Base-by-base conservation (phyloP, 2,329 filamentous ascomycete genomes). In the Alternaria triticimaculans region DNA sequence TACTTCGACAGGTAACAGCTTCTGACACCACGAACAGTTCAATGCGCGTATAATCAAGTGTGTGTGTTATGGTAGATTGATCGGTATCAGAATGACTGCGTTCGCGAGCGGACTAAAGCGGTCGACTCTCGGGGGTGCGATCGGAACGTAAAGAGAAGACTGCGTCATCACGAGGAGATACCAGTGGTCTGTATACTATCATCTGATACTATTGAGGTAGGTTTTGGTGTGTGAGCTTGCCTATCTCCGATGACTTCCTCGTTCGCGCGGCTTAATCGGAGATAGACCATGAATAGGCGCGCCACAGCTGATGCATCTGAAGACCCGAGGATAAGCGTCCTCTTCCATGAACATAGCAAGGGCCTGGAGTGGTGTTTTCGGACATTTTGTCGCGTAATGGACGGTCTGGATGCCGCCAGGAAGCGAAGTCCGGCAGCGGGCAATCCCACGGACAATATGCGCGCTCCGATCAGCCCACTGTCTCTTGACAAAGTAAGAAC, bases 351-450 rank as follows among this genome's bases (percentile, higher is more conserved):
- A 21, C 10, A 18, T 53, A 6, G 37, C 10, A 15, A 44, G 18
- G 30, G 49, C 18, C 20, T 51, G 8, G 2, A 30, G 2, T 11
- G 14, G 10, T 37, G 28, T 33, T 6, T 41, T n/a, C 2, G 37
- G 20, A 18, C 3, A n/a, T 2, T 2, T 6, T 15, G 33, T 30
- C 26, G 21, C n/a, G 57, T 28, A 15, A 54, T 12, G 12, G 2
- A 6, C 6, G 14, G 26, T 23, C 41, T 54, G 4, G 3, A 14
- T 37, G 23, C 30, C 14, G 20, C n/a, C 41, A 23, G 18, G 20
- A 54, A 46, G 37, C 46, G 46, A 59, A 59, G 57, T 59, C 57
- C 57, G 57, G 30, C 21, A 3, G 37, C 37, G 37, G n/a, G 37
- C 37, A 53, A 41, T 14, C 18, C 12, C 21, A 46, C 43, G 41